These are phyloP conservation scores for Neurospora sp. DNA, from an alignment of 2,329 filamentous ascomycete genomes.

Conservation along the genomic window DNA sequence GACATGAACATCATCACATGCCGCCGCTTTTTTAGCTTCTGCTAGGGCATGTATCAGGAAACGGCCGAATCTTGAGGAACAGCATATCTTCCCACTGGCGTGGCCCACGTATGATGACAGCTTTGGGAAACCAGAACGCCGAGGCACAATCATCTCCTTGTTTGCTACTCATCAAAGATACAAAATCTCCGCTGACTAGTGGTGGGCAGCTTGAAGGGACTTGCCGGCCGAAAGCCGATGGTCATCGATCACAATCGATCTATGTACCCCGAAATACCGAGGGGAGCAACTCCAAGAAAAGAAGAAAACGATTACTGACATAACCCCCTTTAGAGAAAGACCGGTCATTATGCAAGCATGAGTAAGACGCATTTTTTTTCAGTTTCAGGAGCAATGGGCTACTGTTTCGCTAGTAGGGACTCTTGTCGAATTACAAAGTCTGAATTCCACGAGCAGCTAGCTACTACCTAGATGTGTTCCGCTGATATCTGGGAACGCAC, in stretches of 20 bases:
- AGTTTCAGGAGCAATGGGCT: background rate
- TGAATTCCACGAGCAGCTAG: background rate
- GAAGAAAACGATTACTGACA: background rate
- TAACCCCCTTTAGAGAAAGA: background rate
- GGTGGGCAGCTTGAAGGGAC: background rate
- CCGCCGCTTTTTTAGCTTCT: background rate
- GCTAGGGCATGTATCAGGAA: background rate
- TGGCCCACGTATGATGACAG: background rate
- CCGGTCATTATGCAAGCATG: background rate
- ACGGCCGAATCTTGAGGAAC: background rate
- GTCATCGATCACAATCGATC: background rate
- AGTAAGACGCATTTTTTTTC: background rate
- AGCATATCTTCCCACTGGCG: background rate
- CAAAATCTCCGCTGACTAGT: background rate
- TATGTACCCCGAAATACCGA: background rate
- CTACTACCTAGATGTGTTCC: background rate
- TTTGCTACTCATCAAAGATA: background rate
- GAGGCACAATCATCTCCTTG: background rate
- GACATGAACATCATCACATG: background rate
- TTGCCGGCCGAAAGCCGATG: background rate
- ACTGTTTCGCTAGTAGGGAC: background rate
- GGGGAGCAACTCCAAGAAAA: background rate
- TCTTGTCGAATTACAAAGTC: background rate
- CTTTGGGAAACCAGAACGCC: background rate
- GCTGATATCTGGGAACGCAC: background rate